A percentile compares a stretch with the other conserved stretches of the same genome.
Conservation (phyloP, 2,329 filamentous ascomycete species). For the Xylaria sp. region DNA sequence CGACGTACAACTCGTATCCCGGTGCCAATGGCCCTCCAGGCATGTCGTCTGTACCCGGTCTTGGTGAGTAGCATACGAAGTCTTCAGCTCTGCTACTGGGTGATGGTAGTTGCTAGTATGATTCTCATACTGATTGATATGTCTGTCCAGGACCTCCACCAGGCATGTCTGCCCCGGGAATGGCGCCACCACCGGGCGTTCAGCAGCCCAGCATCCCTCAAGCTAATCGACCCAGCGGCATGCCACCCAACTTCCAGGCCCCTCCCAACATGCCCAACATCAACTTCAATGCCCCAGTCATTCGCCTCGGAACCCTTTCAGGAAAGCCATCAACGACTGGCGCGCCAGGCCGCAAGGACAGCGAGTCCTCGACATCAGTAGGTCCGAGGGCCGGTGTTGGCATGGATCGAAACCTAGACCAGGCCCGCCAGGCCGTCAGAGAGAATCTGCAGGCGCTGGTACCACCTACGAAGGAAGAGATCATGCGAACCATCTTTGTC, state of each 20-base stretch:
- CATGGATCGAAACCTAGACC: constrained; percentile 61
- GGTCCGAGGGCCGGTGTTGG: constrained; percentile 47
- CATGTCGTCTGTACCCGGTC: constrained; percentile 73
- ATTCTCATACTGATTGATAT: constrained; percentile 20
- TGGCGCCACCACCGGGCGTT: constrained; percentile 71
- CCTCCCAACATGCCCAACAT: constrained; percentile 93
- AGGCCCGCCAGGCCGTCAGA: constrained; percentile 59
- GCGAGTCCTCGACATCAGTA: constrained; percentile 36
- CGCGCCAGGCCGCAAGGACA: constrained; percentile 42
- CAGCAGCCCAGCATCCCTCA: constrained; percentile 68
- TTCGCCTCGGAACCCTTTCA: constrained; percentile 77
- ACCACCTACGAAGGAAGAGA: constrained; percentile 84
- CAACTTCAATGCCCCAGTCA: constrained; percentile 96
- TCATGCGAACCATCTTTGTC: constrained; percentile 84
- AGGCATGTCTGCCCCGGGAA: constrained; percentile 78
- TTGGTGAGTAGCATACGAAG: constrained; percentile 54
- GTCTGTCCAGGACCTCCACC: constrained; percentile 60
- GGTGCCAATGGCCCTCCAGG: constrained; percentile 55
- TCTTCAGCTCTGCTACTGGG: neutral
- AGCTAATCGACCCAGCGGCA: constrained; percentile 72
- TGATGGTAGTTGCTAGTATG: neutral
- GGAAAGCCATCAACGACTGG: constrained; percentile 51
- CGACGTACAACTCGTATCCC: constrained; percentile 67
- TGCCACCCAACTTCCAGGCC: constrained; percentile 80
- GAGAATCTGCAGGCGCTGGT: constrained; percentile 67